Conservation (phyloP, 345 rosid genomes). For the Kernera saxatilis region DNA sequence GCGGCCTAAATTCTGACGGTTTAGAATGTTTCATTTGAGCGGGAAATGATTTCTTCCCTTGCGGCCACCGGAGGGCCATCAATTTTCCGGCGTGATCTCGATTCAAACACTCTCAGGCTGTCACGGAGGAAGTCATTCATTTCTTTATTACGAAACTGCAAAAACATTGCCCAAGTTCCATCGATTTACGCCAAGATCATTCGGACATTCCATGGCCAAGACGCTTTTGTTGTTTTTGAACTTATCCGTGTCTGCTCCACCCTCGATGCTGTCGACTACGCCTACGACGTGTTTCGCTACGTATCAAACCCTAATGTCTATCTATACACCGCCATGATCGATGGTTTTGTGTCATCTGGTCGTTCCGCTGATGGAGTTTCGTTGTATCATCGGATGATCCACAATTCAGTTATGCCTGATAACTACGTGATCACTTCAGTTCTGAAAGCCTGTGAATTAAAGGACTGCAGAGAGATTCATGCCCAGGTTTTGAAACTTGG, state of each 20-base stretch:
- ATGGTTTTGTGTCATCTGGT: constrained; percentile 42
- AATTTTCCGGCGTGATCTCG: constrained; percentile 21
- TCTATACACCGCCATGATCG: constrained; percentile 58
- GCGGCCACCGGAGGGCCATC: constrained; percentile 8
- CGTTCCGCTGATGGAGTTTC: constrained; percentile 38
- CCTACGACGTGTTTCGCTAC: constrained; percentile 39
- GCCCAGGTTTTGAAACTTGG: constrained; percentile 55
- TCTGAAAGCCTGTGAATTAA: constrained; percentile 45
- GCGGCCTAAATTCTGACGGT: not conserved
- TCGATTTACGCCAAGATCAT: constrained; percentile 36
- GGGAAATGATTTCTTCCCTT: constrained; percentile 21
- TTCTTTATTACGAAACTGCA: constrained; percentile 16
- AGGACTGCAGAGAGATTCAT: constrained; percentile 44
- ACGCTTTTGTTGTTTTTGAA: constrained; percentile 53
- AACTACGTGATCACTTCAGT: constrained; percentile 44
- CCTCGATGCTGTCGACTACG: constrained; percentile 41
- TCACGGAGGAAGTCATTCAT: constrained; percentile 14
- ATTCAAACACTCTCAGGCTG: not conserved
- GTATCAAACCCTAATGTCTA: constrained; percentile 44
- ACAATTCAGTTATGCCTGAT: constrained; percentile 40
- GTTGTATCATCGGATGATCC: constrained; percentile 41
- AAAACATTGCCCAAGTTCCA: constrained; percentile 8
- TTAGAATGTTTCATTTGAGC: constrained; percentile 5
- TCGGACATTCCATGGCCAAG: constrained; percentile 36
- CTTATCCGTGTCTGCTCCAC: constrained; percentile 47